Conservation (phyloP, 2,329 filamentous ascomycete genomes). For the Ophiocordyceps camponoti-saundersi region DNA sequence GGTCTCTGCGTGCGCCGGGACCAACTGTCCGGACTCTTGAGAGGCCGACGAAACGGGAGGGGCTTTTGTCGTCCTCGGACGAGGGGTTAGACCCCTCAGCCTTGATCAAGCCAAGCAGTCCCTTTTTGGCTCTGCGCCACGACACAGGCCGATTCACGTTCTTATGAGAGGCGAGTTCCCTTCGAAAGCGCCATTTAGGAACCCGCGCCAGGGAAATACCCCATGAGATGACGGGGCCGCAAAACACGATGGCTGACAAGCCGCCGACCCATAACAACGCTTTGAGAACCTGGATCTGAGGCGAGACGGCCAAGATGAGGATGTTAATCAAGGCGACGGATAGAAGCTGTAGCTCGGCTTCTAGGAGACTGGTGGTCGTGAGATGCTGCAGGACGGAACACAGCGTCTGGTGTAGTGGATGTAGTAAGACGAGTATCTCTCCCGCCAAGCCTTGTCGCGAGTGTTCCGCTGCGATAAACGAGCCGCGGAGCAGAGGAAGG, state of each 20-base stretch:
- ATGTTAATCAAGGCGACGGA: constrained; percentile 72
- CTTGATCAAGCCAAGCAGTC: constrained; percentile 14
- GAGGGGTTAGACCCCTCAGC: constrained; percentile 16
- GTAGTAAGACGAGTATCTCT: constrained; percentile 49
- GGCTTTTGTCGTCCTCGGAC: constrained; percentile 14
- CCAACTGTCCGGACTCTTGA: constrained; percentile 15
- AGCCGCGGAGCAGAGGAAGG: constrained; percentile 37
- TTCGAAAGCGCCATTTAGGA: constrained; percentile 76
- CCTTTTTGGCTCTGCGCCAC: constrained; percentile 28
- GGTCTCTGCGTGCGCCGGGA: not conserved
- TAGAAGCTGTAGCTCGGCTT: constrained; percentile 75
- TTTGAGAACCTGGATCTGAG: constrained; percentile 74
- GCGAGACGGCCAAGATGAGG: constrained; percentile 58
- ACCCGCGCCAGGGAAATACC: constrained; percentile 74
- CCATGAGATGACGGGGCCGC: constrained; percentile 61
- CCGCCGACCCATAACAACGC: constrained; percentile 75
- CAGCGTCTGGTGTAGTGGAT: constrained; percentile 68
- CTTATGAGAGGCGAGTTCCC: constrained; percentile 25
- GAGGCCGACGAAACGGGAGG: constrained; percentile 5
- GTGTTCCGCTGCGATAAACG: constrained; percentile 4
- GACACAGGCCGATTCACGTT: constrained; percentile 22
- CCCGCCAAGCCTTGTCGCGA: constrained; percentile 27
- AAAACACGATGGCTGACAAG: constrained; percentile 54
- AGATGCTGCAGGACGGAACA: constrained; percentile 60
- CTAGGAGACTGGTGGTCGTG: constrained; percentile 74